phyloP scores from a whole-genome alignment of 2,329 filamentous ascomycete genomes.

The Penicillium glabrum region DNA sequence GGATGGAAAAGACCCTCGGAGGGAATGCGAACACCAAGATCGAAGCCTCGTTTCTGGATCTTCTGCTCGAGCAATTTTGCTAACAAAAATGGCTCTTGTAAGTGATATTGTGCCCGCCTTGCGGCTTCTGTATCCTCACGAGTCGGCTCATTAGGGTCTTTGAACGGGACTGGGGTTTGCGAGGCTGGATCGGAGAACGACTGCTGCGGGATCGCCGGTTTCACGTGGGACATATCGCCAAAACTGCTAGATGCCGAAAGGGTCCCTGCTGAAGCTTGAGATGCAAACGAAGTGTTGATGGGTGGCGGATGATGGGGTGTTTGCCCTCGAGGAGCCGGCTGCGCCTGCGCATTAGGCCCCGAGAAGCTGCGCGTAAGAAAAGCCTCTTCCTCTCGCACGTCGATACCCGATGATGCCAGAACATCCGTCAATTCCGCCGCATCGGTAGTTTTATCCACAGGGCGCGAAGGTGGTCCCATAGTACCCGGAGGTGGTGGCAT shows the following conservation, averaged over 20 bases:
- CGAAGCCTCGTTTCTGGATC: conserved; percentile 58
- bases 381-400: conserved; percentile 83
- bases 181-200: conserved; percentile 67
- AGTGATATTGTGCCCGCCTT: conserved; percentile 66
- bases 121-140: conserved; percentile 61
- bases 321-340: conserved; percentile 32
- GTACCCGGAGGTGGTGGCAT: conserved; percentile 50
- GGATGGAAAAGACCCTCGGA: conserved; percentile 55
- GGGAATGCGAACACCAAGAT: conserved; percentile 60
- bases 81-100: conserved; percentile 71
- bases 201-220: conserved; percentile 56
- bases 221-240: conserved; percentile 49
- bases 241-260: conserved; percentile 50
- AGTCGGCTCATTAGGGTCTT: conserved; percentile 65
- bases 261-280: conserved; percentile 43
- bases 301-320: conserved; percentile 53
- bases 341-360: conserved; percentile 41
- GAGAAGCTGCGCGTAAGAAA: conserved; percentile 63
- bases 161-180: conserved; percentile 63
- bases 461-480: conserved; percentile 65
- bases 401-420: conserved; percentile 79
- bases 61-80: conserved; percentile 59
- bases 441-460: conserved; percentile 54
- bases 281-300: conserved; percentile 43
- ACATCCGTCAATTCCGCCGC: conserved; percentile 77